Base-by-base conservation (phyloP, 2,329 filamentous ascomycete species). In the Rachicladosporium sp. region DNA sequence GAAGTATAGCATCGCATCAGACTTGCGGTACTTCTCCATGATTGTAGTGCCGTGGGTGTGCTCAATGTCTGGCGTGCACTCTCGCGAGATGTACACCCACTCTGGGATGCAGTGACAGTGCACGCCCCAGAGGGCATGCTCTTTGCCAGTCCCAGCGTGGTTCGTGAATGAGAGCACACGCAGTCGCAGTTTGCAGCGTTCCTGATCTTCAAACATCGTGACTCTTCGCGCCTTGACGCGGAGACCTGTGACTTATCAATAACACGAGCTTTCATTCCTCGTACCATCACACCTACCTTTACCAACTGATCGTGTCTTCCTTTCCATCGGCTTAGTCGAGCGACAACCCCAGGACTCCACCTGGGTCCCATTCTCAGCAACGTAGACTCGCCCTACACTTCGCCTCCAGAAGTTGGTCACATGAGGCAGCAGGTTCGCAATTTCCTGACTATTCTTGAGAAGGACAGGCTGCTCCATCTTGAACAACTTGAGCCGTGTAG, bases 401-500 rank as follows among this genome's bases (percentile, higher is more conserved):
- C 46, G 38, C 12, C 39, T 31, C 41, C 41, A 51, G 9, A 51
- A 30, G 35, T 53, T 50, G 31, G 43, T 47, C 43, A 53, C 46
- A 29, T 53, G 50, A 12, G 45, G 44, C 43, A 48, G 48, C 34
- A 50, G 50, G 38, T 51, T 46, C 2, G 48, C 44, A 21, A 50
- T 50, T 23, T 50, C 46, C 38, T 53, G 50, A 37, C 47, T 50
- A 33, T 46, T 40, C 29, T 36, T 35, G 6, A 51, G 35, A 3
- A 50, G 41, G 1, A 50, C 29, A 2, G 47, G 40, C 34, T 49
- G 11, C 21, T 52, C 46, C 13, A 49, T 31, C 21, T 40, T 29
- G 34, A 48, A 50, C 3, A 53, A 36, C 36, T 51, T 51, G 6
- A 48, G 31, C n/a, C 50, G 40, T 12, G 51, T 38, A 4, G 31